These are phyloP conservation scores for Pichia rugopelliculosa DNA, from an alignment of 805 yeast genomes.

Conservation along the genomic window DNA sequence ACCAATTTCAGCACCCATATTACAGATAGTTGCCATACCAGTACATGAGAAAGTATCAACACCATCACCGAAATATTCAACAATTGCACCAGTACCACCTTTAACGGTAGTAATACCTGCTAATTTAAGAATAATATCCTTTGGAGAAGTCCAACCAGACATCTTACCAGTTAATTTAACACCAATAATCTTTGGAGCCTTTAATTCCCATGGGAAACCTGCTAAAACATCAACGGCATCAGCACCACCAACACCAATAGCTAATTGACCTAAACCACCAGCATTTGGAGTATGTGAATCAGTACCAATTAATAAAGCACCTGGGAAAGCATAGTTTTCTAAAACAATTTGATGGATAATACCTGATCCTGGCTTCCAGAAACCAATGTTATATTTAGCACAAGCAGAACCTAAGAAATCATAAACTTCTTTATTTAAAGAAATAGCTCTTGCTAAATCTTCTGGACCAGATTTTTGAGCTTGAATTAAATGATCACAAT, in stretches of 20 bases:
- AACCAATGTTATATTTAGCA: slow-evolving; percentile 91
- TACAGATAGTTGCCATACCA: slow-evolving; percentile 99
- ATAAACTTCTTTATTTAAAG: slow-evolving; percentile 89
- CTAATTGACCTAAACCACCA: slow-evolving; percentile 97
- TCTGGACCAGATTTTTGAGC: slow-evolving; percentile 88
- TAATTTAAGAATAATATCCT: slow-evolving; percentile 87
- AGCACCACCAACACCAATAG: slow-evolving; percentile 99
- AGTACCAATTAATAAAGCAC: slow-evolving; percentile 94
- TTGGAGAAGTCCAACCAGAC: slow-evolving; percentile 94
- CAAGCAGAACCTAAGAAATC: slow-evolving; percentile 91
- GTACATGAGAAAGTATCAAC: slow-evolving; percentile 84
- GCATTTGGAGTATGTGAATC: slow-evolving; percentile 99
- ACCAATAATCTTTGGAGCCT: slow-evolving; percentile 93
- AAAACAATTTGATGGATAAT: slow-evolving; percentile 96
- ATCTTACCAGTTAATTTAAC: slow-evolving; percentile 85
- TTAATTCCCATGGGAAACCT: slow-evolving; percentile 97
- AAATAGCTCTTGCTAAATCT: slow-evolving; percentile 75
- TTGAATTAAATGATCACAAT: slow-evolving; percentile 96
- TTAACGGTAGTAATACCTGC: slow-evolving; percentile 92
- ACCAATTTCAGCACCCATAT: slow-evolving; percentile 99
- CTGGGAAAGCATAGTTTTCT: slow-evolving; percentile 96
- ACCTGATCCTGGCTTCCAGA: slow-evolving; percentile 99
- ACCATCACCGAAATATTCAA: slow-evolving; percentile 96
- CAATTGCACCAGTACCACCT: slow-evolving; percentile 96
- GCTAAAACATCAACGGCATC: slow-evolving; percentile 98